Base-by-base conservation (phyloP, 1,284 basidiomycete species). In the Ustilago loliicola region DNA sequence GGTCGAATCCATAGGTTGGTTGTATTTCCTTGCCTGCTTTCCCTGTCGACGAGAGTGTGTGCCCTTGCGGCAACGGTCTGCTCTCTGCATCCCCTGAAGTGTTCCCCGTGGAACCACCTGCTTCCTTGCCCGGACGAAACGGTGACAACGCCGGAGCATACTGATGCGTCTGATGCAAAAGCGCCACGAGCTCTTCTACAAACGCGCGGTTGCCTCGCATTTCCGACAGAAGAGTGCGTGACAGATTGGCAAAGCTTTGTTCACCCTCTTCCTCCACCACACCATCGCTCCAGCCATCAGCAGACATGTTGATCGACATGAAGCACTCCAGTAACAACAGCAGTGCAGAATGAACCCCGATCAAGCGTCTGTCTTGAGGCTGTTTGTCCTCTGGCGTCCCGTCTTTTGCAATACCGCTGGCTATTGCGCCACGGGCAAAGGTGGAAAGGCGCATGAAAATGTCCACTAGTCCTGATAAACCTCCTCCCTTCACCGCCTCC, bases 81-180 rank as follows among this genome's bases (percentile, higher is more conserved):
- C 19, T 15, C 3, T 15, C 32, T 13, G 30, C 27, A 36, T 32
- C 19, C 7, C 10, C 34, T 10, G 34, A 36, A 36, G 10, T 36
- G 13, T n/a, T 34, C 25, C 3, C 32, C 25, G 23, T 23, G n/a
- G 34, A 7, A 27, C 42, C 55, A 9, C 27, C 30, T 0, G 60
- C 42, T 9, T 61, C 57, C 19, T 47, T 45, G n/a, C 21, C 17
- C 4, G 69, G 58, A 32, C 73, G 68, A 61, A 82, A 82, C 1
- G 80, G 80, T 11, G 80, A 82, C 19, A 80, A 38, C 2, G 80
- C 69, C 1, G 80, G 80, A 17, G 77, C 74, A 34, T 72, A 80
- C 36, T 59, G 61, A 21, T 72, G 64, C 23, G 72, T 74, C 51
- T 72, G 67, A 32, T 79, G 59, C 15, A 82, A 48, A 17, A 82